Conservation (phyloP, 352 stramenopile genomes). For the Lagenidium giganteum region DNA sequence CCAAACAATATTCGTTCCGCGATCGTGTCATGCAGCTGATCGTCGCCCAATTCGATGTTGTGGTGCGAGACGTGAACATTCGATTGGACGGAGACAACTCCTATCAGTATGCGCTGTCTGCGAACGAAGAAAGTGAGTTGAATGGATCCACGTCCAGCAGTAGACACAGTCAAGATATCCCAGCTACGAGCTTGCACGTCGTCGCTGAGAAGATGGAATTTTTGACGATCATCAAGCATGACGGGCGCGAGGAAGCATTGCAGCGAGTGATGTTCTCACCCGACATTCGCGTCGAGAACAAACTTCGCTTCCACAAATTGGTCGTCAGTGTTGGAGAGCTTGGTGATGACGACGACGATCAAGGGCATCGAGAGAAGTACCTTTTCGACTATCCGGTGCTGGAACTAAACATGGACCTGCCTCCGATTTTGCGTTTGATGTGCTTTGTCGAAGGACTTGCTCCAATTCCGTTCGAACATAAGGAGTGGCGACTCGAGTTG, state of each 20-base stretch:
- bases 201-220: conserved; percentile 31
- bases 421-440: conserved; percentile 47
- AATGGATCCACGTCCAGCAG: conserved; percentile 14
- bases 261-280: conserved; percentile 43
- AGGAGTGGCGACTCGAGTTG: conserved; percentile 34
- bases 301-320: conserved; percentile 40
- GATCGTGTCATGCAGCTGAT: conserved; percentile 58
- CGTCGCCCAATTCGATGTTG: conserved; percentile 52
- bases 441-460: conserved; percentile 51
- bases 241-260: conserved; percentile 31
- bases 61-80: conserved; percentile 37
- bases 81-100: conserved; percentile 24
- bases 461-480: conserved; percentile 40
- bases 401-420: conserved; percentile 41
- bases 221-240: conserved; percentile 38
- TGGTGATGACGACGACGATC: neutral
- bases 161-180: too few relatives aligned
- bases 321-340: conserved; percentile 35
- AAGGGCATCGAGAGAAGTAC: conserved; percentile 16
- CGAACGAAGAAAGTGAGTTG: conserved; percentile 14
- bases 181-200: conserved; percentile 34
- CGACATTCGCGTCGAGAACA: conserved; percentile 45
- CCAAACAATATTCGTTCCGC: conserved; percentile 45
- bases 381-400: conserved; percentile 36
- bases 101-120: conserved; percentile 16